A percentile compares a stretch with the other conserved stretches of the same genome.
These are phyloP conservation scores for Thermothelomyces thermophilus DNA, from an alignment of 2,329 filamentous ascomycete genomes.

Conservation along the genomic window DNA sequence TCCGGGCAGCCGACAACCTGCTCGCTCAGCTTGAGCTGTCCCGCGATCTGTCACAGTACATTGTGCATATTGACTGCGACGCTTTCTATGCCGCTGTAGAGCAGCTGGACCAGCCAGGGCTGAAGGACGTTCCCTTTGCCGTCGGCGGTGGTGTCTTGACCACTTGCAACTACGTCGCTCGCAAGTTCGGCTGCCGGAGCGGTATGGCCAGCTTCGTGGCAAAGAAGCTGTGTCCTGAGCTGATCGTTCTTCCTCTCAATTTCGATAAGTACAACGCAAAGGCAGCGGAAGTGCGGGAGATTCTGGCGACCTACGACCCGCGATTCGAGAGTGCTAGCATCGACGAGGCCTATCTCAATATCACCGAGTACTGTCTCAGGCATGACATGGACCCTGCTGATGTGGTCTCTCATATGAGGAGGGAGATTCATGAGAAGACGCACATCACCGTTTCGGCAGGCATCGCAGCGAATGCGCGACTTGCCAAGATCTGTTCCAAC, in stretches of 20 bases:
- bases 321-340: conserved; percentile 90
- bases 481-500: conserved; percentile 94
- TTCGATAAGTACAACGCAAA: conserved; percentile 89
- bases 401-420: conserved; percentile 69
- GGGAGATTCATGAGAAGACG: conserved; percentile 66
- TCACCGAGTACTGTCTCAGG: conserved; percentile 74
- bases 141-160: conserved; percentile 66
- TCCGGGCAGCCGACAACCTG: conserved; percentile 71
- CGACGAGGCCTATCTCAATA: conserved; percentile 93
- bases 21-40: conserved; percentile 71
- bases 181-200: conserved; percentile 83
- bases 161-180: conserved; percentile 78
- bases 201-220: conserved; percentile 97
- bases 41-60: conserved; percentile 73
- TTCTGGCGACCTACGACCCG: conserved; percentile 82
- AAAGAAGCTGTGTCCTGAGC: conserved; percentile 81
- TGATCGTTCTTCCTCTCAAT: conserved; percentile 76
- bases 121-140: conserved; percentile 82
- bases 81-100: conserved; percentile 94
- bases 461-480: conserved; percentile 84
- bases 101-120: conserved; percentile 72
- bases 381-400: conserved; percentile 64
- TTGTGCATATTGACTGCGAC: conserved; percentile 94
- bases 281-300: conserved; percentile 75
- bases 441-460: conserved; percentile 88